phyloP scores from a whole-genome alignment of 768 basidiomycete species.

The Xerocomellus chrysenteron region DNA sequence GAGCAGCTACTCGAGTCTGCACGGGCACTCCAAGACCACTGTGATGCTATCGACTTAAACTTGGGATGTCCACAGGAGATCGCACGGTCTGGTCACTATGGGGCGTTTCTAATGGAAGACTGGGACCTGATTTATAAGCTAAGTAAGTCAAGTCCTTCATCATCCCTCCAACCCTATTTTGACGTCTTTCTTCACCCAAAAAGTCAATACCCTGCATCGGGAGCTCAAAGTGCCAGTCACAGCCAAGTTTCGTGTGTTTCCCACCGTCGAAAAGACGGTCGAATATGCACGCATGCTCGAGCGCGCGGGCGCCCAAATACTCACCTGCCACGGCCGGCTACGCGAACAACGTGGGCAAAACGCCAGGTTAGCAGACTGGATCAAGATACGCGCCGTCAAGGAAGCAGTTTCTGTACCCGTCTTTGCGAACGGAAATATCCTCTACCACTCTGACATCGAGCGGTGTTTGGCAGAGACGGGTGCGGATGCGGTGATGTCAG shows the following conservation, averaged over 20 bases:
- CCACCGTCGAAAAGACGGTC: conserved; percentile 81
- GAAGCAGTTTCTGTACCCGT: conserved; percentile 88
- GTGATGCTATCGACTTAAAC: conserved; percentile 95
- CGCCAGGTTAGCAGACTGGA: conserved; percentile 84
- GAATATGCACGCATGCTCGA: conserved; percentile 97
- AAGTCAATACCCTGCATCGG: conserved; percentile 83
- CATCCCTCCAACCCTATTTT: neutral
- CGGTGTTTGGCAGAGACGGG: conserved; percentile 81
- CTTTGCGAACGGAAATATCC: conserved; percentile 95
- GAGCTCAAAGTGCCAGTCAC: conserved; percentile 92
- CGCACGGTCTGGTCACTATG: conserved; percentile 82
- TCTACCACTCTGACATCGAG: conserved; percentile 81
- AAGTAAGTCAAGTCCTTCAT: conserved; percentile 45
- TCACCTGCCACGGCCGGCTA: conserved; percentile 90
- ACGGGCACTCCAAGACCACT: conserved; percentile 67
- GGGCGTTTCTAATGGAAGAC: conserved; percentile 90
- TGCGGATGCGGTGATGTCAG: conserved; percentile 91
- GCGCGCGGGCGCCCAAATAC: conserved; percentile 89
- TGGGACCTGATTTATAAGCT: conserved; percentile 86
- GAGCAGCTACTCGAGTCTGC: conserved; percentile 78
- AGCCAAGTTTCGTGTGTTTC: conserved; percentile 93
- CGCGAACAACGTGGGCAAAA: conserved; percentile 91
- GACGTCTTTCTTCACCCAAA: neutral
- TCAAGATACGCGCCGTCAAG: conserved; percentile 88
- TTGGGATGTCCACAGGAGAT: conserved; percentile 96